Evolutionary conservation across 768 basidiomycete species (phyloP).

Genomic region (Leccinum arenicola): DNA sequence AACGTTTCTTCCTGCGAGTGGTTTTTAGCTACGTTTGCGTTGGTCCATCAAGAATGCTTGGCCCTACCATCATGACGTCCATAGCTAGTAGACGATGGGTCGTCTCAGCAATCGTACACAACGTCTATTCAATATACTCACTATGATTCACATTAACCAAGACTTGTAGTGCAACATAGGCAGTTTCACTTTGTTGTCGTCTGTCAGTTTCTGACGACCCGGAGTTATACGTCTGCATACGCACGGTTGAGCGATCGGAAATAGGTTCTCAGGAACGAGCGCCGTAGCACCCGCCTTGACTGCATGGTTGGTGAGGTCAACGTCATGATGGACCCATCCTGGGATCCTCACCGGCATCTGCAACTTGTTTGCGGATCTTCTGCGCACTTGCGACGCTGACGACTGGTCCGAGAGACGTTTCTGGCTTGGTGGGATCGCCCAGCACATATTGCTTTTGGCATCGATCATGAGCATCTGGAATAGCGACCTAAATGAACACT

Average conservation of each 20-base stretch:
- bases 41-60: background rate
- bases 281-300: constrained; percentile 78
- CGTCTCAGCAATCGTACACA: constrained; percentile 4
- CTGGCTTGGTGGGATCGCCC: constrained; percentile 74
- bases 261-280: constrained; percentile 65
- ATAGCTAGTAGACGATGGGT: constrained; percentile 50
- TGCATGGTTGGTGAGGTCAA: constrained; percentile 21
- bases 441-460: constrained; percentile 67
- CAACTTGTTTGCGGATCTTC: constrained; percentile 81
- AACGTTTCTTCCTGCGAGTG: constrained; percentile 78
- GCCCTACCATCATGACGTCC: constrained; percentile 86
- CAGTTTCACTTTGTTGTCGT: constrained; percentile 54
- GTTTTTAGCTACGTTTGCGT: background rate
- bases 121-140: constrained; percentile 38
- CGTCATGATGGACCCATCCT: background rate
- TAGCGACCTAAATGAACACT: background rate
- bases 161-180: constrained; percentile 91
- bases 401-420: constrained; percentile 89
- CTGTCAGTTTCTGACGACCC: background rate
- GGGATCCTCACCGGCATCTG: constrained; percentile 64
- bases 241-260: constrained; percentile 67
- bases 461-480: background rate
- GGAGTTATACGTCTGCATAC: constrained; percentile 19
- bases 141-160: constrained; percentile 86
- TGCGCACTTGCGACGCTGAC: constrained; percentile 84